Conservation (phyloP, 148 eudicot species). For the Amaranthus hypochondriacus region DNA sequence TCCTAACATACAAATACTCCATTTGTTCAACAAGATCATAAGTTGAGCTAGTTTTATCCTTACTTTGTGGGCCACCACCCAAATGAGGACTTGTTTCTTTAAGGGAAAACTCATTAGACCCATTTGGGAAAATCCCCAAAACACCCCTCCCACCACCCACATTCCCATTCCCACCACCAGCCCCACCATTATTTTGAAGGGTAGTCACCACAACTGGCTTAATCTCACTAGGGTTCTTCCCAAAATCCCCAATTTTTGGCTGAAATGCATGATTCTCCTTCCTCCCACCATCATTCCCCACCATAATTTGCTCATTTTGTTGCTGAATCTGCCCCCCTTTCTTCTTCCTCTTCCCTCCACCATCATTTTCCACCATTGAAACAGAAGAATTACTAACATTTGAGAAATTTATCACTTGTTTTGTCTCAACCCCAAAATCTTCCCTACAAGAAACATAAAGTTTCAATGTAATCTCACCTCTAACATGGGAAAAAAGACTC, state of each 20-base stretch:
- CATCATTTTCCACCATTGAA: not conserved
- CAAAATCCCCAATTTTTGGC: conserved; percentile 30
- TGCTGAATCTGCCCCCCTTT: conserved; percentile 45
- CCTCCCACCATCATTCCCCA: conserved; percentile 30
- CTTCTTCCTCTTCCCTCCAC: conserved; percentile 48
- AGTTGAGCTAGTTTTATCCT: conserved; percentile 75
- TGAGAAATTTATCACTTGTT: conserved; percentile 25
- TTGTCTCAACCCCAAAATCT: conserved; percentile 31
- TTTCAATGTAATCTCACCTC: conserved; percentile 77
- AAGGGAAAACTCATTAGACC: conserved; percentile 49
- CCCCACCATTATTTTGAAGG: conserved; percentile 34
- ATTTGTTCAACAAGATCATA: conserved; percentile 93
- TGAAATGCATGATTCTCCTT: conserved; percentile 21
- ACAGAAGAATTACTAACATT: not conserved
- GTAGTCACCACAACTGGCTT: conserved; percentile 72
- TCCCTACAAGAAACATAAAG: conserved; percentile 51
- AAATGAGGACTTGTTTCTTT: conserved; percentile 87
- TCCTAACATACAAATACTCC: conserved; percentile 81
- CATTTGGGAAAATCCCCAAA: conserved; percentile 37
- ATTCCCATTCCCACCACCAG: conserved; percentile 27
- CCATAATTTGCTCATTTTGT: conserved; percentile 37
- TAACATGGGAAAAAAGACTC: conserved; percentile 70
- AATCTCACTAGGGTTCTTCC: conserved; percentile 36
- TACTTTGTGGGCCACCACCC: conserved; percentile 58
- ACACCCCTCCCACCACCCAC: conserved; percentile 39